Conservation (phyloP, 371 early-diverging fungal genomes). For the Mucor circinelloides region DNA sequence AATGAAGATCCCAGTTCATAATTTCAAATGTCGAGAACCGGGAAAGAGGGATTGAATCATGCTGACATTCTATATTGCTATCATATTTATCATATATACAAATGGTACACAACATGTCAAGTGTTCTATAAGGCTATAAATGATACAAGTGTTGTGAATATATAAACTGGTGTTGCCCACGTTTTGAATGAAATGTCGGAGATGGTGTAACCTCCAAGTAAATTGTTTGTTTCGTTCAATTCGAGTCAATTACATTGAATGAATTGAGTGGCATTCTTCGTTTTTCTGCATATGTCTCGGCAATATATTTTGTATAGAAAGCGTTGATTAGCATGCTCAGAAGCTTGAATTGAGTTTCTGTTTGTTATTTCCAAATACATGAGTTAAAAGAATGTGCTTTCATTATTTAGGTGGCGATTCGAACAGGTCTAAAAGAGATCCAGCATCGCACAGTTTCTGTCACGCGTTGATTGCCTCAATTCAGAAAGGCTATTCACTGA, state of each 20-base stretch:
- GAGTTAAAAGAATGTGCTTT: slow-evolving; percentile 8
- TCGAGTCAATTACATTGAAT: neutral
- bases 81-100: neutral
- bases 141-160: slow-evolving; percentile 2
- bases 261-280: neutral
- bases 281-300: neutral
- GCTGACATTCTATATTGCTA: neutral
- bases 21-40: neutral
- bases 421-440: slow-evolving; percentile 3
- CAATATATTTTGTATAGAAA: neutral
- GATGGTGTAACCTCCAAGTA: slow-evolving; percentile 1
- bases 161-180: slow-evolving; percentile 15
- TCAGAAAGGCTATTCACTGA: slow-evolving; percentile 20
- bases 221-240: neutral
- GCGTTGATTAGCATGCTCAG: neutral
- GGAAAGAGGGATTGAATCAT: neutral
- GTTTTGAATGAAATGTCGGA: slow-evolving; percentile 10
- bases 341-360: neutral
- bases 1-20: neutral
- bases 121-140: neutral
- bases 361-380: neutral
- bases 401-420: slow-evolving; percentile 12
- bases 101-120: slow-evolving; percentile 5
- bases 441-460: slow-evolving; percentile 12
- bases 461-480: slow-evolving; percentile 33